These are phyloP conservation scores for Crithidia acanthocephali DNA, from an alignment of 208 protist genomes.

Conservation along the genomic window DNA sequence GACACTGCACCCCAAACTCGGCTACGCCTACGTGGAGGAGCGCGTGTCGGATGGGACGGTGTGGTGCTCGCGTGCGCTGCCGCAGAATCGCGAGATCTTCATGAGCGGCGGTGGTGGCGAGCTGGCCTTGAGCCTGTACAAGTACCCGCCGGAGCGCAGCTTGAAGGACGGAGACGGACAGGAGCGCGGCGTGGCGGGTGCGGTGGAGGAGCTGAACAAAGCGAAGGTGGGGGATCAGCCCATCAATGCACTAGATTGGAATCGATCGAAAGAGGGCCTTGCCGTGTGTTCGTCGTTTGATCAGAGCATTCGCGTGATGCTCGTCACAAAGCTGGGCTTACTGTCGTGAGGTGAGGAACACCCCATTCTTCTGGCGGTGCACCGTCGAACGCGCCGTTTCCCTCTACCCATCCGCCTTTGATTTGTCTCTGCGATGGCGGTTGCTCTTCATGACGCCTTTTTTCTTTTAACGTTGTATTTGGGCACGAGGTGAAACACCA, in stretches of 20 bases:
- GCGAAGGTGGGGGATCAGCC: constrained; percentile 88
- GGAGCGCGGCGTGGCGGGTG: constrained; percentile 76
- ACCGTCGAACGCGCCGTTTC: too few relatives aligned
- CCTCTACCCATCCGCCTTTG: too few relatives aligned
- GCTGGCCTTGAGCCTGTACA: constrained; percentile 88
- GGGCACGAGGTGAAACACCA: too few relatives aligned
- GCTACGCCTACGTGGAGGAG: constrained; percentile 90
- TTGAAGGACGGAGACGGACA: constrained; percentile 74
- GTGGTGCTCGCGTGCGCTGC: constrained; percentile 86
- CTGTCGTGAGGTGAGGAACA: constrained; percentile 38
- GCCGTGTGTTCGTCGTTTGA: constrained; percentile 87
- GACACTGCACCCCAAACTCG: constrained; percentile 83
- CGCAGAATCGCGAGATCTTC: constrained; percentile 94
- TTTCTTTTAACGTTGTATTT: too few relatives aligned
- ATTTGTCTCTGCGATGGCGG: too few relatives aligned
- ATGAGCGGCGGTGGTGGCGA: constrained; percentile 88
- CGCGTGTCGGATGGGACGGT: constrained; percentile 84
- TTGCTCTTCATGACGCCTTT: too few relatives aligned
- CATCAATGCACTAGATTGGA: constrained; percentile 90
- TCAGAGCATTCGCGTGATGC: constrained; percentile 85
- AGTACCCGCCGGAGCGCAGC: constrained; percentile 86
- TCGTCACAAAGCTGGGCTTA: constrained; percentile 84
- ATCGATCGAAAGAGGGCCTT: constrained; percentile 78
- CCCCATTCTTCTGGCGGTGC: too few relatives aligned
- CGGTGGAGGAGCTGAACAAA: constrained; percentile 81